These are phyloP conservation scores for Perilla frutescens DNA, from an alignment of 257 asterid genomes.

Conservation along the genomic window DNA sequence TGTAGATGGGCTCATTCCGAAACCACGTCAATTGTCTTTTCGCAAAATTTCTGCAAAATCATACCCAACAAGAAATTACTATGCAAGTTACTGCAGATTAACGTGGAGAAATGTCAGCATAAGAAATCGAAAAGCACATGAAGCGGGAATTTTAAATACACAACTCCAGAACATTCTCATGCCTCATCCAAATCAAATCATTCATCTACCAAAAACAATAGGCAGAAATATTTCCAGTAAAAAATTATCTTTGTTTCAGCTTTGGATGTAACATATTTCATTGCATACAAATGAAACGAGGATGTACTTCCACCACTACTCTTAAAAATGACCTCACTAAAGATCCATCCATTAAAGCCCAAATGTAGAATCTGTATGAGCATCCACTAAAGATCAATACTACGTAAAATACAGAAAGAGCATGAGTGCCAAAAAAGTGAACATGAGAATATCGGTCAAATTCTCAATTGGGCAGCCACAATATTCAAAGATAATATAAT, in stretches of 20 bases:
- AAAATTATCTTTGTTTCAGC: background rate
- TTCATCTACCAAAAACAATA: background rate
- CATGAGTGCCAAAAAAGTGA: background rate
- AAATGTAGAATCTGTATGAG: conserved; percentile 17
- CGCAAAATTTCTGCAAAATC: conserved; percentile 78
- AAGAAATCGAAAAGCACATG: background rate
- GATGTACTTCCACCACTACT: background rate
- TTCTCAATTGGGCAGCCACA: background rate
- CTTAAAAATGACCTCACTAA: background rate
- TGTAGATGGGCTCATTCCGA: conserved; percentile 91
- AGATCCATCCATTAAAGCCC: background rate
- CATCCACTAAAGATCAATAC: background rate
- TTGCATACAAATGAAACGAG: background rate
- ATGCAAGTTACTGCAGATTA: conserved; percentile 4
- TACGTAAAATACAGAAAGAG: conserved; percentile 7
- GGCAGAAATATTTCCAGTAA: background rate
- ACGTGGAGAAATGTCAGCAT: conserved; percentile 6
- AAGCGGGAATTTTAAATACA: background rate
- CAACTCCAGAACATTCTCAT: background rate
- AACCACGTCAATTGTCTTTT: conserved; percentile 98
- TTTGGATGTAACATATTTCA: conserved; percentile 4
- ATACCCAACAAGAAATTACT: conserved; percentile 24
- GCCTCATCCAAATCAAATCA: conserved; percentile 7
- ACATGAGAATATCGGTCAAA: background rate
- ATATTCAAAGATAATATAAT: background rate